phyloP scores from a whole-genome alignment of 2,329 filamentous ascomycete genomes.

The Phyllosticta citriasiana region DNA sequence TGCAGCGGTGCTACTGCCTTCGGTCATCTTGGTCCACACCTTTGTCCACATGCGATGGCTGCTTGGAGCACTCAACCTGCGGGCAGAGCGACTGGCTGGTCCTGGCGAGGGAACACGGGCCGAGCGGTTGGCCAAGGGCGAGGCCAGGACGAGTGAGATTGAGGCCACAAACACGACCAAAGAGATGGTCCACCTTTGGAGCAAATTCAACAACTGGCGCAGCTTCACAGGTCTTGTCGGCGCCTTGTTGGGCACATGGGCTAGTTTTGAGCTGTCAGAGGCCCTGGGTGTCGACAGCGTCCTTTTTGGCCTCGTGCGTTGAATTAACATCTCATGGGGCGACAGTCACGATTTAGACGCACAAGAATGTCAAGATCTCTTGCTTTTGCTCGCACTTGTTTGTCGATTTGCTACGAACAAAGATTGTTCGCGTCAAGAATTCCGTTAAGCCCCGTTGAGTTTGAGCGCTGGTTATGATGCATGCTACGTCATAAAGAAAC shows the following conservation, averaged over 20 bases:
- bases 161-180: not conserved
- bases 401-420: not conserved
- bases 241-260: not conserved
- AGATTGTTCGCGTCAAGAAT: not conserved
- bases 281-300: not conserved
- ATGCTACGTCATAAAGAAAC: not conserved
- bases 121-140: not conserved
- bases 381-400: not conserved
- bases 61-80: conserved; percentile 2
- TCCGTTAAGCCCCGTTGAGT: not conserved
- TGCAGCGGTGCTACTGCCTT: conserved; percentile 1
- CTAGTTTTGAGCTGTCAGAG: not conserved
- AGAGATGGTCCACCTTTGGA: conserved; percentile 1
- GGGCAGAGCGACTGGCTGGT: conserved; percentile 4
- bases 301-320: not conserved
- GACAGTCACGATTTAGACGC: not conserved
- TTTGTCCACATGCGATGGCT: conserved; percentile 3
- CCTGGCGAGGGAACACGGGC: not conserved
- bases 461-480: not conserved
- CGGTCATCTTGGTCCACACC: conserved; percentile 4
- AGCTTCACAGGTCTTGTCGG: conserved; percentile 1
- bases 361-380: not conserved
- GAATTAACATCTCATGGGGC: not conserved
- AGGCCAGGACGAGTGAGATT: not conserved
- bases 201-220: conserved; percentile 1